Conservation (phyloP, 148 eudicot species). For the Fagopyrum tataricum region DNA sequence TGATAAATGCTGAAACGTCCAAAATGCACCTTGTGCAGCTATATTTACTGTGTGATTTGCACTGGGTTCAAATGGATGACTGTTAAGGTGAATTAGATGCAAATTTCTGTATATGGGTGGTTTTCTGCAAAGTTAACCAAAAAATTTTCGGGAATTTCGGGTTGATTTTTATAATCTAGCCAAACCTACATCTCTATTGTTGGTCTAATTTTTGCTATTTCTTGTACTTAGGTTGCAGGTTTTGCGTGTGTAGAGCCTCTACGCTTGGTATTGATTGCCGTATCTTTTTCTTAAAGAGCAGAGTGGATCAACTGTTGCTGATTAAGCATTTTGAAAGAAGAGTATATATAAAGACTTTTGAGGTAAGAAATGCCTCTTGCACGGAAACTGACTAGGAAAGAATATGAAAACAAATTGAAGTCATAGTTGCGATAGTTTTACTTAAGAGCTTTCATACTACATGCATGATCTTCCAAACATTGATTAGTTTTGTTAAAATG, state of each 20-base stretch:
- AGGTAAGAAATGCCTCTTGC: too few relatives aligned
- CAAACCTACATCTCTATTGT: neutral
- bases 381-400: too few relatives aligned
- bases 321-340: neutral
- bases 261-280: neutral
- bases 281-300: neutral
- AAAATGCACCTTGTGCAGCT: neutral
- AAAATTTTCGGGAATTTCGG: too few relatives aligned
- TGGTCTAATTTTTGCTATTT: neutral
- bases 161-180: neutral
- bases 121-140: neutral
- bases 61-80: neutral
- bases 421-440: too few relatives aligned
- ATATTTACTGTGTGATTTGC: neutral
- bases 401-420: too few relatives aligned
- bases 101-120: neutral
- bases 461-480: too few relatives aligned
- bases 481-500: too few relatives aligned
- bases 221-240: neutral
- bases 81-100: neutral
- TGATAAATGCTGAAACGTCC: neutral
- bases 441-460: too few relatives aligned
- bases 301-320: neutral
- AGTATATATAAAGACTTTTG: too few relatives aligned
- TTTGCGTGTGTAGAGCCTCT: neutral